Conservation (phyloP, 805 yeast genomes). For the Kluyveromyces dobzhanskii region DNA sequence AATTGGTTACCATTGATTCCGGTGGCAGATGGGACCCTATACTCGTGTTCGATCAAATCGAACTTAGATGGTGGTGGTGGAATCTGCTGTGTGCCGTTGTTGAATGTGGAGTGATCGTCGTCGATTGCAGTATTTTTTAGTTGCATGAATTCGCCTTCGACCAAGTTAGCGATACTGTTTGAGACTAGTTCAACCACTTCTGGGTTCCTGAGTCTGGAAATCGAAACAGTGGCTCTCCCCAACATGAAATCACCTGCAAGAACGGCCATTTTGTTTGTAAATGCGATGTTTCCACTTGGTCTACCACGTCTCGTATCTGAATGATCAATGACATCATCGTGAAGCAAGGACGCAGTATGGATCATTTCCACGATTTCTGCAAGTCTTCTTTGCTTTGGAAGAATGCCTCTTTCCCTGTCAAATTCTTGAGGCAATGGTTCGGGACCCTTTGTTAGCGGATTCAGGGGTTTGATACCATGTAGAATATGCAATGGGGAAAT, state of each 20-base stretch:
- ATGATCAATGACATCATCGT: conserved; percentile 93
- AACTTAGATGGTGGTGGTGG: conserved; percentile 58
- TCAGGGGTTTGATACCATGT: conserved; percentile 89
- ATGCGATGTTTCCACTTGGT: conserved; percentile 87
- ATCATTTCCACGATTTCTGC: conserved; percentile 99
- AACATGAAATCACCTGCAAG: conserved; percentile 92
- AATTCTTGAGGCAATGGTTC: conserved; percentile 50
- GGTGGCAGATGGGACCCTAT: conserved; percentile 31
- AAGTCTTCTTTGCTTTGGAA: conserved; percentile 89
- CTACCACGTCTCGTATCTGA: conserved; percentile 84
- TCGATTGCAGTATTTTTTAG: conserved; percentile 82
- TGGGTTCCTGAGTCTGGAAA: conserved; percentile 88
- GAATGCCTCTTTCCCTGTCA: conserved; percentile 58
- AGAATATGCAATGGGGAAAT: conserved; percentile 76
- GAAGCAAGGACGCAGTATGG: conserved; percentile 90
- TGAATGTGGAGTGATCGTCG: conserved; percentile 33
- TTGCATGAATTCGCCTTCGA: conserved; percentile 99
- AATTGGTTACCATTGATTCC: conserved; percentile 16
- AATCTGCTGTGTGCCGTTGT: conserved; percentile 22
- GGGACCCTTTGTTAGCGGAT: conserved; percentile 79
- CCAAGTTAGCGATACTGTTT: conserved; percentile 91
- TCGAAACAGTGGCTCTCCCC: conserved; percentile 94
- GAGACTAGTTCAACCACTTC: conserved; percentile 94
- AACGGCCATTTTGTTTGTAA: conserved; percentile 95
- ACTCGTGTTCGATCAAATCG: conserved; percentile 53